Conservation (phyloP, 495 filamentous ascomycete species). For the Lepidopterella palustris region DNA sequence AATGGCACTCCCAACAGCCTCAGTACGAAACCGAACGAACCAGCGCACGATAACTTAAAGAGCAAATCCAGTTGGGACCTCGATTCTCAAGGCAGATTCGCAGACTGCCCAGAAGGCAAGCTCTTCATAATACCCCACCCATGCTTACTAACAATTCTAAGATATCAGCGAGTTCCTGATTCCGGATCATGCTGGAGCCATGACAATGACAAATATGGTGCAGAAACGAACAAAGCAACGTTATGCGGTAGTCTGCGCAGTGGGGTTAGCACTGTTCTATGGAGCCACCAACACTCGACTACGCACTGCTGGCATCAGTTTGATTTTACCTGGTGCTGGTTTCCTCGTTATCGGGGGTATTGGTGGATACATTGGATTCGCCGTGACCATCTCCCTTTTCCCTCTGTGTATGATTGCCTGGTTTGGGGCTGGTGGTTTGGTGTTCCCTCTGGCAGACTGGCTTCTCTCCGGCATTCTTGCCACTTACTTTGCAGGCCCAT, state of each 20-base stretch:
- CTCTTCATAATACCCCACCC: too few species aligned
- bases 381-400: slow-evolving; percentile 1
- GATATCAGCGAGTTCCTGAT: neutral
- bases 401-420: slow-evolving; percentile 11
- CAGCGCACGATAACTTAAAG: too few species aligned
- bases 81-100: too few species aligned
- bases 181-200: neutral
- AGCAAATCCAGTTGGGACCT: too few species aligned
- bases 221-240: neutral
- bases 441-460: slow-evolving; percentile 11
- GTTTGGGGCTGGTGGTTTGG: slow-evolving; percentile 15
- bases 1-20: too few species aligned
- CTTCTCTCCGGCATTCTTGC: neutral
- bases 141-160: too few species aligned
- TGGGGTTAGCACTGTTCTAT: slow-evolving; percentile 14
- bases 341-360: slow-evolving; percentile 13
- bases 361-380: neutral
- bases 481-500: neutral
- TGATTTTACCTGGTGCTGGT: slow-evolving; percentile 18
- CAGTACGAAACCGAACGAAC: too few species aligned
- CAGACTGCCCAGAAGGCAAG: too few species aligned
- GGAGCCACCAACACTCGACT: neutral
- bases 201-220: neutral
- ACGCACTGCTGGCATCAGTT: slow-evolving; percentile 9
- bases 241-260: slow-evolving; percentile 3